Base-by-base conservation (phyloP, 1,284 basidiomycete species). In the Tausonia pullulans region DNA sequence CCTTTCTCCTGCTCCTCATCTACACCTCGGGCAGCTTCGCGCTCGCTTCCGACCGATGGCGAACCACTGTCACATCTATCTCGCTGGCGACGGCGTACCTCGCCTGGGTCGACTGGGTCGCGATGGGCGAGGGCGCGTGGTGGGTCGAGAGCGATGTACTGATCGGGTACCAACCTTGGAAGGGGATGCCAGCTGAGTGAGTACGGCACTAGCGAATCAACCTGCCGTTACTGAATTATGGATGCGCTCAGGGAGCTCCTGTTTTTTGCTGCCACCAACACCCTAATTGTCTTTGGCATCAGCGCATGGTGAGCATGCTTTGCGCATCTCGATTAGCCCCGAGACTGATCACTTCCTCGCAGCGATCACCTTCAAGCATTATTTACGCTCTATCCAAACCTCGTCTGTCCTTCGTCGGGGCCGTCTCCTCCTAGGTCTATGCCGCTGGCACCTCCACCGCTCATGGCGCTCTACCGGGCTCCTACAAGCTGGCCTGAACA, bases 51-150 rank as follows among this genome's bases (percentile, higher is more conserved):
- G 52, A 11, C 52, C 27, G 27, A 27, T 27, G 52, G 44, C n/a
- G n/a, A 16, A 59, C 58, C 9, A 45, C 41, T 13, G 53, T 41
- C 10, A 39, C 53, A 10, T 55, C 44, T 27, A 40, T 56, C 8
- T 13, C n/a, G 41, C 46, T 59, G 16, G 43, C 61, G 52, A 62
- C 61, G 39, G 53, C 16, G 13, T 62, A 45, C 39, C 16, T 62
- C 45, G 40, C n/a, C 48, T 54, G 51, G 44, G 61, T 62, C 27
- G 61, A 62, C 41, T 48, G 43, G 16, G 44, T 62, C 39, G 61
- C 61, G 10, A 46, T 62, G n/a, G 45, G 53, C 16, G 53, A 53
- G 41, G 61, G 55, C n/a, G 44, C 51, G 16, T 62, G 61, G 61
- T 48, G 16, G 9, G 48, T 59, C 40, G 48, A 59, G 27, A 16